These are phyloP conservation scores for Limnanthes douglasii DNA, from an alignment of 345 rosid species.

Conservation along the genomic window DNA sequence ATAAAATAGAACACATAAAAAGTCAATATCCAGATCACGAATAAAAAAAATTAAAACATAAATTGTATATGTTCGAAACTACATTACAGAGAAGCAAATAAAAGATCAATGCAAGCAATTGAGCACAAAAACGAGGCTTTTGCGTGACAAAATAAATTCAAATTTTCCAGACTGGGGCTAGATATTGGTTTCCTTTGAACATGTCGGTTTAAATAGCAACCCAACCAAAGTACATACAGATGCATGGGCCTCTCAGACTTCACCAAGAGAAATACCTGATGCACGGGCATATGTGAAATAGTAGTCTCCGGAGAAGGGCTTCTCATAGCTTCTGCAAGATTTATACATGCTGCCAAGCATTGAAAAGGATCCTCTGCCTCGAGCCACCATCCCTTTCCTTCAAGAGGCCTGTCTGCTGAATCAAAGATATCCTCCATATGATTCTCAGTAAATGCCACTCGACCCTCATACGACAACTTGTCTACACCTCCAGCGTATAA, in stretches of 20 bases:
- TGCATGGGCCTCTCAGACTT: too few relatives aligned
- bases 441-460: slow-evolving; percentile 70
- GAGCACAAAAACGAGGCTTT: too few relatives aligned
- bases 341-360: slow-evolving; percentile 82
- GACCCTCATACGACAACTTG: slow-evolving; percentile 68
- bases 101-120: too few relatives aligned
- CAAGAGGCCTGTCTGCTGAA: slow-evolving; percentile 91
- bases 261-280: slow-evolving; percentile 88
- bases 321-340: slow-evolving; percentile 84
- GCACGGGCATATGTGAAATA: slow-evolving; percentile 74
- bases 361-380: slow-evolving; percentile 95
- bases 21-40: too few relatives aligned
- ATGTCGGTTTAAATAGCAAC: too few relatives aligned
- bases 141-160: too few relatives aligned
- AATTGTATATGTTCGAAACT: too few relatives aligned
- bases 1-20: slow-evolving; percentile 9
- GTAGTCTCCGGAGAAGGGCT: slow-evolving; percentile 62
- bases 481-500: slow-evolving; percentile 92
- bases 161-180: too few relatives aligned
- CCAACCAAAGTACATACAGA: too few relatives aligned
- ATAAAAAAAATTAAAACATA: too few relatives aligned
- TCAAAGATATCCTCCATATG: slow-evolving; percentile 83
- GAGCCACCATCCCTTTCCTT: slow-evolving; percentile 95
- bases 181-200: too few relatives aligned
- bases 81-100: too few relatives aligned